phyloP scores from a whole-genome alignment of 257 asterid species.

The Salvia miltiorrhiza region DNA sequence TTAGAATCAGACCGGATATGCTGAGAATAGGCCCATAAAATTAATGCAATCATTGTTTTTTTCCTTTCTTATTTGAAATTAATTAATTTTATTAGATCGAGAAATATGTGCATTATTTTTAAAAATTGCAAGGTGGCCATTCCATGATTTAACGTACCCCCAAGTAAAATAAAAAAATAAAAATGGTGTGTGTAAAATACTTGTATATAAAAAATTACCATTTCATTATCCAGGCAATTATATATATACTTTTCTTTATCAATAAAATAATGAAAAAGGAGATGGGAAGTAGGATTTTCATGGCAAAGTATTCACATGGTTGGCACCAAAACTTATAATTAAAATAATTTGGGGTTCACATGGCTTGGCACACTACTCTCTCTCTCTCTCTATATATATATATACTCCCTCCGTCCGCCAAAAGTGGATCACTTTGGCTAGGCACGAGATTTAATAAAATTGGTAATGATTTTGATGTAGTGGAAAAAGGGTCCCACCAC shows the following conservation, averaged over 20 bases:
- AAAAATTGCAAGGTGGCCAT: too few species aligned
- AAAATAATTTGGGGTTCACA: slow-evolving; percentile 12
- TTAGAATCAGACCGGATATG: slow-evolving; percentile 7
- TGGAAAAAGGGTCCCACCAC: too few species aligned
- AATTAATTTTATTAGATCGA: background rate
- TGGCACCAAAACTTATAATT: background rate
- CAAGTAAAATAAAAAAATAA: too few species aligned
- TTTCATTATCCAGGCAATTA: too few species aligned
- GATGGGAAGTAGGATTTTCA: background rate
- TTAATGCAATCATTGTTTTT: background rate
- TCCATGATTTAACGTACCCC: too few species aligned
- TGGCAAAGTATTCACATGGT: slow-evolving; percentile 13
- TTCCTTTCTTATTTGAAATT: background rate
- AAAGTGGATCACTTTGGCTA: too few species aligned
- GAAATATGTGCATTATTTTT: background rate
- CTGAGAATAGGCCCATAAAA: background rate
- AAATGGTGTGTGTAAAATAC: too few species aligned
- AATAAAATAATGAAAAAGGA: background rate
- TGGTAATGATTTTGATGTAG: too few species aligned
- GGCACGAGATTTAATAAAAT: too few species aligned
- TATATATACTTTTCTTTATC: background rate
- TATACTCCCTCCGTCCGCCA: too few species aligned
- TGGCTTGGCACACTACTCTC: slow-evolving; percentile 19
- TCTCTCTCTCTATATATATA: too few species aligned
- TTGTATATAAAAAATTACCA: too few species aligned